Conservation (phyloP, 179 eudicot genomes). For the Beta macrorhiza region DNA sequence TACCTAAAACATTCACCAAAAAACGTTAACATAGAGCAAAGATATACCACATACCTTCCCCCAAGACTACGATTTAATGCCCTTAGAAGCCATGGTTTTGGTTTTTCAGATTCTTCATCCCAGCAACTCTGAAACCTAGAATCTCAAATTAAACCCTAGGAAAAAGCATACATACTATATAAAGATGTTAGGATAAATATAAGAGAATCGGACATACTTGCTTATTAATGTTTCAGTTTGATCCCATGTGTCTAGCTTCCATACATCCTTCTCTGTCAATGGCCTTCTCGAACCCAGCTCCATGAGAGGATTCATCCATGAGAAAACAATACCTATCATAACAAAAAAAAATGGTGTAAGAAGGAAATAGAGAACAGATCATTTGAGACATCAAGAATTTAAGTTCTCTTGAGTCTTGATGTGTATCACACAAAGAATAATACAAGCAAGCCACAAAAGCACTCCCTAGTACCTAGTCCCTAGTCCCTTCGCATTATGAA, state of each 20-base stretch:
- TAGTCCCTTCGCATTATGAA: too few relatives aligned
- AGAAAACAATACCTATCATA: slow-evolving; percentile 50
- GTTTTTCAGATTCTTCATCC: slow-evolving; percentile 61
- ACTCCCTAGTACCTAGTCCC: too few relatives aligned
- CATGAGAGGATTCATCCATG: slow-evolving; percentile 86
- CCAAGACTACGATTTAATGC: slow-evolving; percentile 78
- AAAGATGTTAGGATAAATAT: background rate
- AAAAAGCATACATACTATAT: background rate
- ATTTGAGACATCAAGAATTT: background rate
- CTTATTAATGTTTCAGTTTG: slow-evolving; percentile 63
- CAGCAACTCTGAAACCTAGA: slow-evolving; percentile 69
- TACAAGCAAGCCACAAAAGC: too few relatives aligned
- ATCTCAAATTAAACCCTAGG: slow-evolving; percentile 6
- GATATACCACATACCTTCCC: slow-evolving; percentile 51
- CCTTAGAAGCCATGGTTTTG: slow-evolving; percentile 70
- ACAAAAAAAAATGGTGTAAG: background rate
- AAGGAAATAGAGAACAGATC: background rate
- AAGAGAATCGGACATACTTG: slow-evolving; percentile 41
- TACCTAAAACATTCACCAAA: too few relatives aligned
- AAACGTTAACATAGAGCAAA: background rate
- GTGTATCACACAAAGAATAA: too few relatives aligned
- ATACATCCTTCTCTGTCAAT: slow-evolving; percentile 79
- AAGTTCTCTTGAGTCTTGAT: too few relatives aligned
- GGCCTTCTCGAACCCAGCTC: slow-evolving; percentile 72
- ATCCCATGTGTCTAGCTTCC: slow-evolving; percentile 91